Percentiles rank a stretch among this genome's conserved stretches.
These are phyloP conservation scores for Nemania abortiva DNA, from an alignment of 2,329 filamentous ascomycete species.

Conservation along the genomic window DNA sequence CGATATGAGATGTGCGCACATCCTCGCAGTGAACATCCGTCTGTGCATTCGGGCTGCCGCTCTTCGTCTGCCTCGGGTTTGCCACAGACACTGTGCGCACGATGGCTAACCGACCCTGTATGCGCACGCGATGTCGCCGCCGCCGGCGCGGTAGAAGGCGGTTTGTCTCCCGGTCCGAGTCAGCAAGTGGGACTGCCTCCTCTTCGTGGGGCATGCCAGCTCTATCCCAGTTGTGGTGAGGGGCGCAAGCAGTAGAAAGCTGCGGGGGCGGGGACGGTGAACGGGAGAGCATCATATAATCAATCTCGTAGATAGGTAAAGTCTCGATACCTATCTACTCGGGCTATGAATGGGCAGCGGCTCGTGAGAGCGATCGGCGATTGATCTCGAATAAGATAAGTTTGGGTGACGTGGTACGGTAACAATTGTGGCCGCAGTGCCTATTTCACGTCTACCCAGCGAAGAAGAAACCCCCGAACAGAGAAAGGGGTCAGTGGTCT, in stretches of 20 bases:
- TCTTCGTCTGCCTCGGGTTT: slow-evolving; percentile 13
- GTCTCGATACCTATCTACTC: neutral
- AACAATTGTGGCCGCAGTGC: neutral
- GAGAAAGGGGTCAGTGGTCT: slow-evolving; percentile 13
- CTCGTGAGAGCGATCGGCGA: neutral
- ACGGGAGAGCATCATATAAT: slow-evolving; percentile 15
- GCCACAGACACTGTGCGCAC: slow-evolving; percentile 27
- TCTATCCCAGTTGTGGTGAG: neutral
- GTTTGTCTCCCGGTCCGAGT: slow-evolving; percentile 8
- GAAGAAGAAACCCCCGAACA: neutral
- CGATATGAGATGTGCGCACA: neutral
- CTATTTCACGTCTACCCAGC: neutral
- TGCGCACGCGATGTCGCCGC: slow-evolving; percentile 26
- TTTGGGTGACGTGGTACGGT: neutral
- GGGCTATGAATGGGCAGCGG: neutral
- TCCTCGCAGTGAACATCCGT: neutral
- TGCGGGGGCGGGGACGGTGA: slow-evolving; percentile 11
- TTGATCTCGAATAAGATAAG: neutral
- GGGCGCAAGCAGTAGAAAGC: slow-evolving; percentile 1
- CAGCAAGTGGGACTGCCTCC: neutral
- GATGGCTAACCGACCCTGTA: slow-evolving; percentile 31
- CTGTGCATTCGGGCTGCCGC: neutral
- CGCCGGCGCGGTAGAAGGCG: slow-evolving; percentile 15
- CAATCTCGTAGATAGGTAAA: neutral
- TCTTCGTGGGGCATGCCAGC: neutral